Evolutionary conservation across 371 early-diverging fungal species (phyloP).

Genomic region (Mortierella sp.): DNA sequence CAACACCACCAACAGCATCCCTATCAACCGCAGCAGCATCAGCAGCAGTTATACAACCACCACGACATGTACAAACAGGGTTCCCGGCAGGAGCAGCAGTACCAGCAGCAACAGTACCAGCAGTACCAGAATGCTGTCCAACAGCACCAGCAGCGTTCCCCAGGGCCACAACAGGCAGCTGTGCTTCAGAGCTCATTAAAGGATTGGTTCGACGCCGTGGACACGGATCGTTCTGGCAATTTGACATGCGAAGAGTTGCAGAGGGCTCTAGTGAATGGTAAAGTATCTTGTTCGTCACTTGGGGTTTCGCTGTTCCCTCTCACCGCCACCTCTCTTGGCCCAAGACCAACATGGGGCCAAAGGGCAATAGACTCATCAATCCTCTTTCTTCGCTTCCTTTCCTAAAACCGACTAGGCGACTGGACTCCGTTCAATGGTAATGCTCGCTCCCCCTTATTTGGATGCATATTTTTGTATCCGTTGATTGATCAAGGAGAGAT

Average conservation of each 20-base stretch:
- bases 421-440: conserved; percentile 56
- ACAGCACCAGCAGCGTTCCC: conserved; percentile 21
- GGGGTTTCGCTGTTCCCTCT: neutral
- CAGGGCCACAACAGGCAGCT: conserved; percentile 16
- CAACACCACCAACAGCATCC: conserved; percentile 16
- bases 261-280: conserved; percentile 69
- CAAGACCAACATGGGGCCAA: neutral
- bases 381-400: conserved; percentile 2
- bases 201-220: conserved; percentile 51
- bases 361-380: neutral
- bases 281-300: neutral
- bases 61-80: conserved; percentile 30
- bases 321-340: neutral
- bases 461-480: no score
- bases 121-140: conserved; percentile 25
- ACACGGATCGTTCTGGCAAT: conserved; percentile 46
- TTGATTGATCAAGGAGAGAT: no score
- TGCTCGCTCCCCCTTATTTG: no score
- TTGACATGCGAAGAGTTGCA: conserved; percentile 46
- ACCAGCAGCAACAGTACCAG: conserved; percentile 44
- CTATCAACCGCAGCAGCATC: conserved; percentile 4
- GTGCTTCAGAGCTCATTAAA: conserved; percentile 31
- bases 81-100: conserved; percentile 36
- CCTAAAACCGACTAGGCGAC: conserved; percentile 23
- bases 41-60: conserved; percentile 39